Evolutionary conservation across 1,139 yeast genomes (phyloP), one percentile per base, ranked within the genome.

Genomic region (Yamadazyma epiphylla): DNA sequence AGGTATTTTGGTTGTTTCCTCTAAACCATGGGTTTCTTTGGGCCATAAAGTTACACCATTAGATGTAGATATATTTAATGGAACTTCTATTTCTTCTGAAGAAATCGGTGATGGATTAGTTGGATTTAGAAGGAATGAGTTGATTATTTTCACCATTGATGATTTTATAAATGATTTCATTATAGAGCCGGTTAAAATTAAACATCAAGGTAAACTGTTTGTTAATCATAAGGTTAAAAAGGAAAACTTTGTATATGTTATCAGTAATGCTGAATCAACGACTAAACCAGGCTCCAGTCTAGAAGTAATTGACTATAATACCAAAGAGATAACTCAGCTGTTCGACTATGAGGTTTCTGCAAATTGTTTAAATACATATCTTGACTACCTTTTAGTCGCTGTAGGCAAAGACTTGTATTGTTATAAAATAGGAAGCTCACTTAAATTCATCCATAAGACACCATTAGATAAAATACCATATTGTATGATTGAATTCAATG

Each of bases 91-190:
- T 46, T 60, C 66, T 13, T 79, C 86, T 25, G 83, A 74, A 36
- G 94, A 82, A 37, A 77, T 77, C 31, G 46, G 71, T 43, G 56
- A 73, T 53, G 65, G 89, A 65, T 61, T 82, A 9, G 80, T 85
- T 15, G 88, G 86, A 0, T 64, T 83, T 9, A 60, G 66, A 23
- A 74, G 69, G 4, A 66, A 63, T 28, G 64, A 63, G 16, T 60
- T 85, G 42, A 59, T 70, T 3, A 82, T 86, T 24, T 74, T 82
- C 49, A 72, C 81, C 0, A 51, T 83, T 13, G 85, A 81, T 56
- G 34, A 69, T 66, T 29, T 71, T 4, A 59, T 57, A 12, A 66
- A 71, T 26, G 77, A 75, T 28, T 60, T 77, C 31, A 60, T 64
- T 22, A 61, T 69, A 5, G 69, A 62, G 12, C 57, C 59, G 19